Conservation (phyloP, 805 yeast species). For the Danielozyma ontarioensis region DNA sequence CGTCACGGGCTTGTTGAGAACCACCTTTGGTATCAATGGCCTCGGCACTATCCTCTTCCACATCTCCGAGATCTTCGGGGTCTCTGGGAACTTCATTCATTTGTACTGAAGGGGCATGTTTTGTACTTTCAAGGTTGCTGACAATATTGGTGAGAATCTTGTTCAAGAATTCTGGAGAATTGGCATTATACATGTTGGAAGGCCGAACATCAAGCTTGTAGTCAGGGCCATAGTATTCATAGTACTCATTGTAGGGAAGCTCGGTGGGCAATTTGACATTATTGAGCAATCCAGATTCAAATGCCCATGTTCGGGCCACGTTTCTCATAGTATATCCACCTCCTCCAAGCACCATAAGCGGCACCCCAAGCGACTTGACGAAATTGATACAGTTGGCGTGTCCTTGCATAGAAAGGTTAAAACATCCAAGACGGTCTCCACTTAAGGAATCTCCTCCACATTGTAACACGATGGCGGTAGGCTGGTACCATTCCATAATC, state of each 20-base stretch:
- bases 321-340: constrained; percentile 98
- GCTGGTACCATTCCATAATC: constrained; percentile 82
- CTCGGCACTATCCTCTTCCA: constrained; percentile 72
- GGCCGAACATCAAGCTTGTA: constrained; percentile 92
- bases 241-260: constrained; percentile 91
- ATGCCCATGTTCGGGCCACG: constrained; percentile 94
- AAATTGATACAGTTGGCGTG: constrained; percentile 95
- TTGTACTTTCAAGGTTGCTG: constrained; percentile 78
- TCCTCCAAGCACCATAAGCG: constrained; percentile 93
- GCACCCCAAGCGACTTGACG: constrained; percentile 80
- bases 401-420: constrained; percentile 87
- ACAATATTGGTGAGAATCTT: constrained; percentile 75
- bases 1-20: constrained; percentile 78
- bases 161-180: constrained; percentile 86
- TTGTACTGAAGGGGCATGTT: constrained; percentile 96
- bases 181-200: constrained; percentile 94
- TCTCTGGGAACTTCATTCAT: constrained; percentile 86
- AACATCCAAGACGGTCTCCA: constrained; percentile 94
- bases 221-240: constrained; percentile 96
- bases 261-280: constrained; percentile 72
- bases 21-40: constrained; percentile 92
- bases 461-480: constrained; percentile 93
- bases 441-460: constrained; percentile 98
- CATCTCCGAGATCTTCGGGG: constrained; percentile 81
- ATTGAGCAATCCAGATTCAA: constrained; percentile 83